Conservation (phyloP, 1,284 basidiomycete species). For the Apiotrichum porosum region DNA sequence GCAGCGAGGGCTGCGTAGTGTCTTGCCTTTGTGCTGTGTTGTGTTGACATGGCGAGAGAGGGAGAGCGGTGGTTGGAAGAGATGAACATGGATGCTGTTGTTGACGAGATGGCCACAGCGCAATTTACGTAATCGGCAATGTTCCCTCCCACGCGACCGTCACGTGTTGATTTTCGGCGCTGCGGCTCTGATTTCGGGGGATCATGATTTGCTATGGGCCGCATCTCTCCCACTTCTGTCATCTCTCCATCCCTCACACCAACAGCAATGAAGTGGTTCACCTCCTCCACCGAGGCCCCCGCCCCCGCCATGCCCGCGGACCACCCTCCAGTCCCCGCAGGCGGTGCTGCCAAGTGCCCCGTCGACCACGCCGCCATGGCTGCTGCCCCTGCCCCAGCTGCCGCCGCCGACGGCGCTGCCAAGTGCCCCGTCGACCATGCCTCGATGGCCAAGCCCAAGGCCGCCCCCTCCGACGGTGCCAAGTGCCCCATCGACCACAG, state of each 20-base stretch:
- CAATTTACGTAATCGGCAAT: too few relatives aligned
- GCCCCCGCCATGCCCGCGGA: conserved; percentile 18
- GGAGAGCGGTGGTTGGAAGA: background rate
- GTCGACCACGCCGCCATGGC: conserved; percentile 19
- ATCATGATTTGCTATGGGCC: background rate
- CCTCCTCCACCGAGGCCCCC: background rate
- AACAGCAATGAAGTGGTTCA: conserved; percentile 33
- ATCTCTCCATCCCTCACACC: background rate
- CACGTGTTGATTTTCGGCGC: too few relatives aligned
- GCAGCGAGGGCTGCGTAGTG: conserved; percentile 45
- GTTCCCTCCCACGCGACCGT: too few relatives aligned
- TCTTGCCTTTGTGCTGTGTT: conserved; percentile 35
- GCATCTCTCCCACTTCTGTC: background rate
- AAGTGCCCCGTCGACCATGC: conserved; percentile 20
- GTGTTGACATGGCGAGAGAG: conserved; percentile 19
- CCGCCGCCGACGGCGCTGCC: background rate
- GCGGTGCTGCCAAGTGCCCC: conserved; percentile 23
- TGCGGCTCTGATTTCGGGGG: background rate
- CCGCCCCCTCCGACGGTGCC: conserved; percentile 15
- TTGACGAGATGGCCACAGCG: background rate
- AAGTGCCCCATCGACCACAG: conserved; percentile 45
- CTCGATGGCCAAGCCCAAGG: conserved; percentile 3
- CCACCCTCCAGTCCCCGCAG: conserved; percentile 24
- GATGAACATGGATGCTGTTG: background rate
- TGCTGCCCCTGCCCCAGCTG: background rate